Conservation (phyloP, 169 alveolate species). For the Plasmodium coatneyi region DNA sequence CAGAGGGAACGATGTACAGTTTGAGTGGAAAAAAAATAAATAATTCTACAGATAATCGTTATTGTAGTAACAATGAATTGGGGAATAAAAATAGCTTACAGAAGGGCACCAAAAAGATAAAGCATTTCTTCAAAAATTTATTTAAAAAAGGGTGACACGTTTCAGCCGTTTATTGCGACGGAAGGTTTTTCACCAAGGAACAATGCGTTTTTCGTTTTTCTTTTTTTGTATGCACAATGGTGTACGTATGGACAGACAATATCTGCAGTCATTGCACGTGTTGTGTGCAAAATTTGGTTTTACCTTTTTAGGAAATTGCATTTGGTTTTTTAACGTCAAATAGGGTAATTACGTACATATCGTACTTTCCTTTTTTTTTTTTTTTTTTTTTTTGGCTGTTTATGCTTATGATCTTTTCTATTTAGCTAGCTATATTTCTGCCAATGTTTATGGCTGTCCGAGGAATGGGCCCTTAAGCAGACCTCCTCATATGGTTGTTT, state of each 20-base stretch:
- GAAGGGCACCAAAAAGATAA: constrained; percentile 59
- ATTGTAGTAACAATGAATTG: neutral
- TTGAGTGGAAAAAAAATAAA: neutral
- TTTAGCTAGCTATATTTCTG: neutral
- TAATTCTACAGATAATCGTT: neutral
- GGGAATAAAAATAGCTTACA: constrained; percentile 3
- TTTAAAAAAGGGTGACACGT: constrained; percentile 35
- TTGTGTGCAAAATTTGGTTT: neutral
- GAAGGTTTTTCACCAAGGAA: neutral
- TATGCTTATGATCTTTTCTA: neutral
- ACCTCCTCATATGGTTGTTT: neutral
- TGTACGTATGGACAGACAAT: neutral
- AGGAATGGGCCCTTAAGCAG: neutral
- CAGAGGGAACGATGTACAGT: neutral
- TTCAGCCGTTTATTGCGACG: neutral
- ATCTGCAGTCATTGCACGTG: neutral
- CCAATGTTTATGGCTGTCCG: neutral
- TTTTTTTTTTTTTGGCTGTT: neutral
- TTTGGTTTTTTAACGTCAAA: neutral
- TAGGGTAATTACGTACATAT: neutral
- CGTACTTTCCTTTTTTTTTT: neutral
- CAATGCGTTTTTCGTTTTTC: neutral
- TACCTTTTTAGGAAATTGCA: neutral
- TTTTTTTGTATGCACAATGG: neutral
- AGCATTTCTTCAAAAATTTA: constrained; percentile 45